A percentile compares a stretch with the other conserved stretches of the same genome.
These are phyloP conservation scores for Sisymbrium irio DNA, from an alignment of 345 rosid species.

Conservation along the genomic window DNA sequence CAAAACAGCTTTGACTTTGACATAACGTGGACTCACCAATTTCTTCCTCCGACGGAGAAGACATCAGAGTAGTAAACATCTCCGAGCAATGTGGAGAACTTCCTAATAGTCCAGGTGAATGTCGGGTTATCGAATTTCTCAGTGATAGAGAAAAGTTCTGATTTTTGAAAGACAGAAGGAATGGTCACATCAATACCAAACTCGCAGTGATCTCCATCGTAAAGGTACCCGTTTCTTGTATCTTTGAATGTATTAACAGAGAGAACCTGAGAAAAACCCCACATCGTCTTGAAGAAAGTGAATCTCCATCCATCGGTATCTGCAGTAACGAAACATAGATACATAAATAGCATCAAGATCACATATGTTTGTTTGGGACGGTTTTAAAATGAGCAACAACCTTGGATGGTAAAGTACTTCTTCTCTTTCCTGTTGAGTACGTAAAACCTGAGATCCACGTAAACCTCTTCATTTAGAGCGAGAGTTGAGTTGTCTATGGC, in stretches of 20 bases:
- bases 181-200: neutral
- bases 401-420: constrained; percentile 31
- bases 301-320: neutral
- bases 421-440: constrained; percentile 17
- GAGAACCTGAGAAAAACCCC: neutral
- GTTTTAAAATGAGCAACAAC: neutral
- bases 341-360: too few species aligned
- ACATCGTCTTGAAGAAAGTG: neutral
- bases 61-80: neutral
- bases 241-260: neutral
- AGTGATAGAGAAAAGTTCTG: constrained; percentile 3
- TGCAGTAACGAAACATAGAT: neutral
- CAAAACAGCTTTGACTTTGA: neutral
- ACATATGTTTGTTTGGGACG: neutral
- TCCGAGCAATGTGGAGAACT: constrained; percentile 4
- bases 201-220: neutral
- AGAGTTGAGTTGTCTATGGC: constrained; percentile 16
- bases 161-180: neutral
- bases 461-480: constrained; percentile 2
- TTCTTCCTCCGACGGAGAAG: constrained; percentile 13
- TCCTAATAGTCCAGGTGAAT: neutral
- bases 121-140: neutral
- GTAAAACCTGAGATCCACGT: constrained; percentile 29
- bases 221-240: neutral
- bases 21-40: neutral